Conservation (phyloP, 2,329 filamentous ascomycete species). For the Aspergillus carbonarius region DNA sequence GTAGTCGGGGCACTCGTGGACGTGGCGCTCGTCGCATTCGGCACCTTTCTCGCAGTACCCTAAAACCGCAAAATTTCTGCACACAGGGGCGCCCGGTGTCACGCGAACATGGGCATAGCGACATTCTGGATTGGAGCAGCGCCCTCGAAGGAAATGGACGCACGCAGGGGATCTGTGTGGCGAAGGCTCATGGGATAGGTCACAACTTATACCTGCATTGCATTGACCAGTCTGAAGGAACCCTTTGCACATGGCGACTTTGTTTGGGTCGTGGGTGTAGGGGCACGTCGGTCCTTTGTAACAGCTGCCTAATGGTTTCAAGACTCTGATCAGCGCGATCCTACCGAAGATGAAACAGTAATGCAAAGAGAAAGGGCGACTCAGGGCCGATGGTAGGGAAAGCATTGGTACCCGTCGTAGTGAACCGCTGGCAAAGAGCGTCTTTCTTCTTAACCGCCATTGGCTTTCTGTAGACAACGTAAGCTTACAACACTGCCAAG, state of each 20-base stretch:
- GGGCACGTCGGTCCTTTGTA: slow-evolving; percentile 76
- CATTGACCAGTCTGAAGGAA: slow-evolving; percentile 80
- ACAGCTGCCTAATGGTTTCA: slow-evolving; percentile 69
- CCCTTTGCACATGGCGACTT: slow-evolving; percentile 87
- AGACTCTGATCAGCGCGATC: slow-evolving; percentile 31
- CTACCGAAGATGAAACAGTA: slow-evolving; percentile 18
- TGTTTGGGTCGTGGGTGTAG: slow-evolving; percentile 79
- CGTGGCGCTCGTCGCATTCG: slow-evolving; percentile 76
- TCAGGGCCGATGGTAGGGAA: slow-evolving; percentile 28
- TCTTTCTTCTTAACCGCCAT: slow-evolving; percentile 65
- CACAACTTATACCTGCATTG: slow-evolving; percentile 73
- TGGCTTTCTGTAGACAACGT: slow-evolving; percentile 29
- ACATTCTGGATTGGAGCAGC: slow-evolving; percentile 83
- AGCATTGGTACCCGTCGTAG: slow-evolving; percentile 53
- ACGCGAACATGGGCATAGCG: slow-evolving; percentile 83
- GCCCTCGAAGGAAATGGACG: slow-evolving; percentile 84
- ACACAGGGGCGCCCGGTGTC: slow-evolving; percentile 74
- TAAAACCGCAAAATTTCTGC: slow-evolving; percentile 76
- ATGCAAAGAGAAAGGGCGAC: slow-evolving; percentile 13
- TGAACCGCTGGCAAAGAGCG: slow-evolving; percentile 69
- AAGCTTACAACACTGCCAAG: slow-evolving; percentile 16
- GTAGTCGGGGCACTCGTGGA: slow-evolving; percentile 92
- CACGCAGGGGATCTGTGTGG: slow-evolving; percentile 84
- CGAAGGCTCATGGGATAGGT: slow-evolving; percentile 83
- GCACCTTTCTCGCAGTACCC: slow-evolving; percentile 86